Conservation (phyloP, 306 rosid genomes). For the Comarum palustre region DNA sequence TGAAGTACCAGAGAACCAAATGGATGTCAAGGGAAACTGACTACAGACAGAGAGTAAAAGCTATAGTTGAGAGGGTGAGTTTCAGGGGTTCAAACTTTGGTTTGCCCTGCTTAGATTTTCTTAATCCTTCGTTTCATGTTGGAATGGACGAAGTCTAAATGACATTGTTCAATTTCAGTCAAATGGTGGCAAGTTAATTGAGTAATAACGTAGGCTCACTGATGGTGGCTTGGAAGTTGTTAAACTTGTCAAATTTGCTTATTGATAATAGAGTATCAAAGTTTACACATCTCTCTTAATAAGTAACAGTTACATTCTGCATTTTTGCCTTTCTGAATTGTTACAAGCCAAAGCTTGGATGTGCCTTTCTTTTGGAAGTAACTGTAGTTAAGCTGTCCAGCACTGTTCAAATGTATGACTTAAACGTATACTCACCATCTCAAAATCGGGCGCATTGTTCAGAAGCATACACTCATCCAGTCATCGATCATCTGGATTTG, state of each 20-base stretch:
- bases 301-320: too few species aligned
- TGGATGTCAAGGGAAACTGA: constrained; percentile 26
- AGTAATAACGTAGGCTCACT: not conserved
- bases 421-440: too few species aligned
- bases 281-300: not conserved
- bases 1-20: constrained; percentile 51
- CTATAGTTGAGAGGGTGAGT: not conserved
- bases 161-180: constrained; percentile 2
- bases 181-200: not conserved
- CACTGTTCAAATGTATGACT: too few species aligned
- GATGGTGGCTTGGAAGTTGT: not conserved
- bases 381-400: too few species aligned
- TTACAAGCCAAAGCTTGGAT: too few species aligned
- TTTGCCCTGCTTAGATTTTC: constrained; percentile 23
- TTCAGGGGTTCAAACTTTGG: constrained; percentile 30
- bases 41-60: not conserved
- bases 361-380: too few species aligned
- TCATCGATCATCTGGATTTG: too few species aligned
- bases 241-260: not conserved
- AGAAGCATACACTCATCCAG: too few species aligned
- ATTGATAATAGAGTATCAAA: not conserved
- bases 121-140: not conserved
- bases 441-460: too few species aligned
- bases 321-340: too few species aligned
- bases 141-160: not conserved